A percentile compares a stretch with the other conserved stretches of the same genome.
Evolutionary conservation across 306 rosid genomes (phyloP).

Genomic region (Heteromeles arbutifolia): DNA sequence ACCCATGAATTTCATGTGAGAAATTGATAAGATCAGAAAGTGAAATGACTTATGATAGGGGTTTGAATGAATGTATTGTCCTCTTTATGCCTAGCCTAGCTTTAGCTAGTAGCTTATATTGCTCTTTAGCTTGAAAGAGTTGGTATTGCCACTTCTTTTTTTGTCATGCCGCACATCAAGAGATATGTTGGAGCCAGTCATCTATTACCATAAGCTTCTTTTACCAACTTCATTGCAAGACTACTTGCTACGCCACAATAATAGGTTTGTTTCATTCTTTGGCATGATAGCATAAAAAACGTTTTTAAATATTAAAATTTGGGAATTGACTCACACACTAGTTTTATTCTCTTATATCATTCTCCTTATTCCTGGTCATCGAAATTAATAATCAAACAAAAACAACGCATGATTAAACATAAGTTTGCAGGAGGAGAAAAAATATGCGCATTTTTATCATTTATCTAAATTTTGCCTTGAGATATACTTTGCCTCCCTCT

Average conservation of each 20-base stretch:
- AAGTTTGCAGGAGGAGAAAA: background rate
- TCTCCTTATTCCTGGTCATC: too few species aligned
- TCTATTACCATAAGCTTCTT: background rate
- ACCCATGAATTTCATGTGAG: too few species aligned
- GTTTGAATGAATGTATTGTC: background rate
- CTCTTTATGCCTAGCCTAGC: background rate
- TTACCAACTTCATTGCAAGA: background rate
- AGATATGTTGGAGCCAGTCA: background rate
- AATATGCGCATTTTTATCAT: too few species aligned
- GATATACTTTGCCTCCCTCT: background rate
- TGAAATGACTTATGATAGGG: background rate
- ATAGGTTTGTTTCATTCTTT: background rate
- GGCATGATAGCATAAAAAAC: background rate
- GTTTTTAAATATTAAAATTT: too few species aligned
- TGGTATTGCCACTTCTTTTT: background rate
- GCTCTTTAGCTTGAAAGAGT: background rate
- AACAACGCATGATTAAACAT: too few species aligned
- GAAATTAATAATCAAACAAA: too few species aligned
- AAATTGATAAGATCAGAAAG: background rate
- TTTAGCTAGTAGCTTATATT: background rate
- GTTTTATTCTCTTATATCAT: too few species aligned
- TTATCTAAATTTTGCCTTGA: background rate
- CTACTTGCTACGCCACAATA: background rate
- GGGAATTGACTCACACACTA: too few species aligned
- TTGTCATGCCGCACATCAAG: background rate